Evolutionary conservation across 2,329 filamentous ascomycete species (phyloP), one percentile per base, ranked within the genome.

Genomic region (Penicillium occitanis): DNA sequence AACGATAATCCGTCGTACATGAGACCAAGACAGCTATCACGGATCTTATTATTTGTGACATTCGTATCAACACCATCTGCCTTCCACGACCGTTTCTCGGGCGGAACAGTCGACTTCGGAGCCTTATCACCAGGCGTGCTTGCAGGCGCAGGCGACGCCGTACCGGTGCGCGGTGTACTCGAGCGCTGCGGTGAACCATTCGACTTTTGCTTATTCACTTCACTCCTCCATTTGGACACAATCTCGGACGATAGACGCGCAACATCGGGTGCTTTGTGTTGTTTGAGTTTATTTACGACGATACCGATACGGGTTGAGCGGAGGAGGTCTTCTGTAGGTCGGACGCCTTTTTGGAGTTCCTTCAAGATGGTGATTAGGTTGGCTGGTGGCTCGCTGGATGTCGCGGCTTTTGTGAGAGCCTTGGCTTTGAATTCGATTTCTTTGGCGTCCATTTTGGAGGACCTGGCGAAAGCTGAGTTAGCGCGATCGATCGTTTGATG

Each of bases 261-360:
- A 71, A 98, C 90, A 58, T 84, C 82, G 1, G 84, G 81, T 51
- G 93, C 88, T 77, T 91, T 93, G 83, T 96, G 90, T 66, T 88
- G 79, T 77, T 96, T 93, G 68, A 90, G 87, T 77, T 93, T 94
- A 77, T 93, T 94, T 69, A 98, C 91, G 61, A 90, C 88, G 70
- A 97, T 90, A 72, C 95, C 95, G 61, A 96, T 94, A 72, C 90
- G 91, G n/a, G 94, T 98, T 50, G 90, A 90, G 74, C 94, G 89
- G 70, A 99, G 84, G 72, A 97, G 86, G 71, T 97, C 92, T 80
- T 99, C 95, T 2, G 91, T 95, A 10, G 93, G 91, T 57, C 87
- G 86, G 42, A 94, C 89, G 68, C 91, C 91, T 73, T 89, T 89
- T 80, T 94, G 91, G 46, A 98, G 84, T 61, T 89, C 87, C 73